Evolutionary conservation across 352 stramenopile species (phyloP), one percentile per base, ranked within the genome.

Genomic region (Aphanomyces stellatus): DNA sequence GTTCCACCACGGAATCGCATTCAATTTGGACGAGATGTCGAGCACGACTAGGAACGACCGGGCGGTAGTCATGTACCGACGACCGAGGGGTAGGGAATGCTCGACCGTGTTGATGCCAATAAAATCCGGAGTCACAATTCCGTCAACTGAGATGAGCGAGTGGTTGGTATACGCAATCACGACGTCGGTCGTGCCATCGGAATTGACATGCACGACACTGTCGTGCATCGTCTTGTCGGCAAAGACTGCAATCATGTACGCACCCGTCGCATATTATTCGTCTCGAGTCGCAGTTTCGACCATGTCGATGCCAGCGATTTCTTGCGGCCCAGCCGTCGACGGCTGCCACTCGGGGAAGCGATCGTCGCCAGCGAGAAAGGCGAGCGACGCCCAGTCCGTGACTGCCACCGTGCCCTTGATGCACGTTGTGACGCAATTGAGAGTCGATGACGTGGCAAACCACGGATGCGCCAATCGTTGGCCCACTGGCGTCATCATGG

Each of bases 71-170:
- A 34, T 37, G 24, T 57, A 67, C 7, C 41, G 55, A 4, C 17
- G 1, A 2, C 55, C 55, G 2, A 57, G 13, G 4, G 43, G 43
- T 2, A 25, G 28, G n/a, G 35, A 60, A 13, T 11, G 17, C 17
- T 55, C 40, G 31, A 57, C 28, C 8, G 41, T 41, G 49, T 67
- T 67, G 40, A 59, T 30, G 41, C 60, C 60, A 33, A 55, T 40
- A 4, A 31, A 8, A 10, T 41, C 31, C 17, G 3, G n/a, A 1
- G 24, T 1, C 6, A 57, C 17, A 19, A 35, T 4, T 17, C 59
- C 59, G n/a, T 65, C 33, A 1, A 35, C 8, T 2, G 22, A 6
- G 7, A 65, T 25, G 17, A 65, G 41, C 2, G 28, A 15, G 1
- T 33, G 60, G 1, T 35, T 33, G 28, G 28, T 34, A 31, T 59